These are phyloP conservation scores for Umbilicus rupestris DNA, from an alignment of 164 flowering plant genomes.

Conservation along the genomic window DNA sequence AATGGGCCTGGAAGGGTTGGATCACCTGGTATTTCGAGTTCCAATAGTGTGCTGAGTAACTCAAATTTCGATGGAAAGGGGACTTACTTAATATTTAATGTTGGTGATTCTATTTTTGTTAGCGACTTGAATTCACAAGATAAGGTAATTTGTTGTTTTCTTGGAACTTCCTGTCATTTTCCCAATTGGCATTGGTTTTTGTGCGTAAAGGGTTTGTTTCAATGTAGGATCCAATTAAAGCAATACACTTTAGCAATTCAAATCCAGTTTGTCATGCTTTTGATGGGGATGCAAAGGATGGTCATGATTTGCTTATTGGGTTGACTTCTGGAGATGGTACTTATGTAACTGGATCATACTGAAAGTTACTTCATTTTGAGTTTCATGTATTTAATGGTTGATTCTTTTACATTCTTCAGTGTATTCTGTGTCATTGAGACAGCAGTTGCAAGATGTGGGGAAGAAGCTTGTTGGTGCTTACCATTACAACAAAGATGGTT, in stretches of 20 bases:
- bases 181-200: not conserved
- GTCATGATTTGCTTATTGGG: slow-evolving; percentile 93
- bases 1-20: slow-evolving; percentile 45
- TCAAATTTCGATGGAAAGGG: slow-evolving; percentile 92
- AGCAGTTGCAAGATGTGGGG: slow-evolving; percentile 87
- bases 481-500: slow-evolving; percentile 92
- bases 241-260: slow-evolving; percentile 76
- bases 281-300: slow-evolving; percentile 85
- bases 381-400: slow-evolving; percentile 10
- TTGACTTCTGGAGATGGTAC: slow-evolving; percentile 90
- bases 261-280: slow-evolving; percentile 94
- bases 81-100: slow-evolving; percentile 79
- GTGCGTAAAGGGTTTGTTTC: slow-evolving; percentile 11
- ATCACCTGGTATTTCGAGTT: slow-evolving; percentile 44
- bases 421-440: slow-evolving; percentile 81
- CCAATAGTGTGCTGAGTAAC: slow-evolving; percentile 27
- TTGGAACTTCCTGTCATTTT: not conserved
- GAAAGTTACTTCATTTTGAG: not conserved
- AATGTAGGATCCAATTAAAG: slow-evolving; percentile 87
- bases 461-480: slow-evolving; percentile 95
- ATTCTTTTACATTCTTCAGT: slow-evolving; percentile 33
- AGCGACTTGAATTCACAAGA: slow-evolving; percentile 86
- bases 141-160: slow-evolving; percentile 43
- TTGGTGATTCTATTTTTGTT: slow-evolving; percentile 73
- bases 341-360: slow-evolving; percentile 6